These are phyloP conservation scores for Darksidea phi DNA, from an alignment of 495 filamentous ascomycete genomes.

Conservation along the genomic window DNA sequence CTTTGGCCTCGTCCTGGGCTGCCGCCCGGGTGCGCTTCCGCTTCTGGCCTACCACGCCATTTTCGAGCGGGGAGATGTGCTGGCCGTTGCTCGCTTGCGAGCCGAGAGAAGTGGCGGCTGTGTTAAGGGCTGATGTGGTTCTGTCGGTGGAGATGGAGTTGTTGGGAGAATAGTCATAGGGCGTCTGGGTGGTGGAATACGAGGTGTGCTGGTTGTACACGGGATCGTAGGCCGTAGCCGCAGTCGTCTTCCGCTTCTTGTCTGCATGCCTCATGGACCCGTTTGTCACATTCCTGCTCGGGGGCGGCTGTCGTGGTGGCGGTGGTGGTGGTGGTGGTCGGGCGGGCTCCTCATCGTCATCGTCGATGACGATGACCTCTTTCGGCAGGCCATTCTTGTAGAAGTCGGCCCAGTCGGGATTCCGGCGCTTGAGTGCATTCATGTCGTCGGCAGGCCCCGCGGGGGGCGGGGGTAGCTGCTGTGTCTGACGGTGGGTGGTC, in stretches of 20 bases:
- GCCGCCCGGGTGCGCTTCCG: constrained; percentile 81
- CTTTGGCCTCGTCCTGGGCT: constrained; percentile 66
- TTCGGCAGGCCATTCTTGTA: constrained; percentile 91
- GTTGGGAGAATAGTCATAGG: constrained; percentile 60
- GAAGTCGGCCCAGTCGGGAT: constrained; percentile 75
- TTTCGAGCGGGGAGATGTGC: constrained; percentile 48
- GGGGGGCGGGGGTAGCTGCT: constrained; percentile 22
- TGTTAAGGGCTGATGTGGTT: constrained; percentile 73
- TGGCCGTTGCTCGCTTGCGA: constrained; percentile 60
- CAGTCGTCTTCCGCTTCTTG: constrained; percentile 64
- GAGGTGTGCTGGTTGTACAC: constrained; percentile 60
- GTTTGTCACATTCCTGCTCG: constrained; percentile 37
- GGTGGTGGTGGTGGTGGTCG: neutral
- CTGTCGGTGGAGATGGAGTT: constrained; percentile 79
- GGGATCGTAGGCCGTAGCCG: constrained; percentile 63
- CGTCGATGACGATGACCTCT: constrained; percentile 94
- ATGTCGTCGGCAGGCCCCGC: constrained; percentile 14
- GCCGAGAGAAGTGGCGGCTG: constrained; percentile 84
- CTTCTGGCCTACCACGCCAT: constrained; percentile 70
- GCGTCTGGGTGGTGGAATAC: constrained; percentile 69
- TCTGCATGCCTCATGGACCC: constrained; percentile 54
- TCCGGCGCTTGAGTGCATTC: constrained; percentile 17
- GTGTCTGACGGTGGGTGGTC: constrained; percentile 32
- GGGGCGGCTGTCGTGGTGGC: constrained; percentile 12
- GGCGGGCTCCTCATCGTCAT: constrained; percentile 67